These are phyloP conservation scores for Penicillium sp. DNA, from an alignment of 2,329 filamentous ascomycete genomes.

Conservation along the genomic window DNA sequence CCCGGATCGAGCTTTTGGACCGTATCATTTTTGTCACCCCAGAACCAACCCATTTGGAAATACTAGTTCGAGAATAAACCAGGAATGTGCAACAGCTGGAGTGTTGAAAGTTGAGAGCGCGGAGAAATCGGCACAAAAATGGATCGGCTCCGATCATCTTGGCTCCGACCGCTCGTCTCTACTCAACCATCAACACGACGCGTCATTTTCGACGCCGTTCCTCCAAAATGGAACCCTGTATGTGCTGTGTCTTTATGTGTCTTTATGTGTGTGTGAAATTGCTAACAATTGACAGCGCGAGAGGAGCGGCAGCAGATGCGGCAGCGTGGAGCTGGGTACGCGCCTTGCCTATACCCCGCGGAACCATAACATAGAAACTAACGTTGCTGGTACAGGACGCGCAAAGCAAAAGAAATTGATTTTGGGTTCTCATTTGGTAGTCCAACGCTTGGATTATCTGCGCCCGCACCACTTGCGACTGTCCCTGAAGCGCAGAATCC, in stretches of 20 bases:
- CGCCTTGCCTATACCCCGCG: conserved; percentile 27
- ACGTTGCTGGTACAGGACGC: conserved; percentile 37
- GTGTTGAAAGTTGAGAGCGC: conserved; percentile 7
- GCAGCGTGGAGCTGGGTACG: conserved; percentile 57
- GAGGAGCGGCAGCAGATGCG: conserved; percentile 56
- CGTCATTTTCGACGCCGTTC: conserved; percentile 34
- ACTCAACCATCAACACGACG: conserved; percentile 29
- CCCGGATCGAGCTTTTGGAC: conserved; percentile 75
- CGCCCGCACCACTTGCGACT: conserved; percentile 25
- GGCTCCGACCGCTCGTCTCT: conserved; percentile 18
- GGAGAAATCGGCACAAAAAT: conserved; percentile 28
- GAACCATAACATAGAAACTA: conserved; percentile 23
- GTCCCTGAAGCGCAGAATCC: conserved; percentile 18
- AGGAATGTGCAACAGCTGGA: not conserved
- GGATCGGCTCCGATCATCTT: conserved; percentile 22
- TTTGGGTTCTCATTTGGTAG: conserved; percentile 51
- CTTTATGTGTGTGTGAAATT: not conserved
- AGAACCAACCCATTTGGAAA: conserved; percentile 61
- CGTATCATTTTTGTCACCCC: conserved; percentile 59
- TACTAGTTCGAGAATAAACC: not conserved
- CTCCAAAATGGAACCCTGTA: conserved; percentile 41
- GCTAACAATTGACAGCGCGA: conserved; percentile 40
- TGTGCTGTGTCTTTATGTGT: conserved; percentile 7
- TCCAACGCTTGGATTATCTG: conserved; percentile 22
- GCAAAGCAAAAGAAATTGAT: conserved; percentile 47